Evolutionary conservation across 1,284 basidiomycete genomes (phyloP).

Genomic region (Erythrobasidium hasegawianum): DNA sequence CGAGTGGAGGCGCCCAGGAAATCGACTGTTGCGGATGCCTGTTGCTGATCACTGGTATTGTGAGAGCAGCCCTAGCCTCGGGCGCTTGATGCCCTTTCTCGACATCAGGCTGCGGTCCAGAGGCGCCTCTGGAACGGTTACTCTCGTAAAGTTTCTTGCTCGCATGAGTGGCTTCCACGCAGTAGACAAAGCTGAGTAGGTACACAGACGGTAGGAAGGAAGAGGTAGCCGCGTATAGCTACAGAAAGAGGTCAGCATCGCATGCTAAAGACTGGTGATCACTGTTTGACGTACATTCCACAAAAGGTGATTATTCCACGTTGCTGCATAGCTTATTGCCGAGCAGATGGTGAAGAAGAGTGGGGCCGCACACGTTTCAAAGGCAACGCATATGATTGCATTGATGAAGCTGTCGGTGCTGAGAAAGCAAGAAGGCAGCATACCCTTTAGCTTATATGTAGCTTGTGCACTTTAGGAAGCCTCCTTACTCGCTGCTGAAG

Average conservation of each 20-base stretch:
- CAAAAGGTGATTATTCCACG: neutral
- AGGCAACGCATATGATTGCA: constrained; percentile 23
- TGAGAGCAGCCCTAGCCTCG: too few species aligned
- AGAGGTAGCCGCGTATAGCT: neutral
- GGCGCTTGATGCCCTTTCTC: too few species aligned
- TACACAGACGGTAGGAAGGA: constrained; percentile 26
- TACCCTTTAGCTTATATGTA: too few species aligned
- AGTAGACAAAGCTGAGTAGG: constrained; percentile 20
- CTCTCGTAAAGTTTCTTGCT: too few species aligned
- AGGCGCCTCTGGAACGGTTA: too few species aligned
- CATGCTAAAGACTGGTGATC: neutral
- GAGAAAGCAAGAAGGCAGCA: neutral
- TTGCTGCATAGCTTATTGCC: constrained; percentile 21
- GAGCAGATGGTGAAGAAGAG: constrained; percentile 4
- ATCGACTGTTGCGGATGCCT: too few species aligned
- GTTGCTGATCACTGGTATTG: too few species aligned
- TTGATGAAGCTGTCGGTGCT: constrained; percentile 31
- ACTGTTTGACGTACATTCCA: constrained; percentile 26
- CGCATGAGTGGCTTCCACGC: constrained; percentile 14
- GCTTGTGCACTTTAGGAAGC: too few species aligned
- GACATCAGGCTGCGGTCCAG: too few species aligned
- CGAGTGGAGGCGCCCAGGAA: too few species aligned
- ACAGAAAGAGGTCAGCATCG: neutral
- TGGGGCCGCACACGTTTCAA: constrained; percentile 23
- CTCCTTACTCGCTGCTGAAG: constrained; percentile 19